Percentiles rank a stretch among this genome's conserved stretches.
Conservation (phyloP, 2,329 filamentous ascomycete species). For the Ceratocystis ficicola region DNA sequence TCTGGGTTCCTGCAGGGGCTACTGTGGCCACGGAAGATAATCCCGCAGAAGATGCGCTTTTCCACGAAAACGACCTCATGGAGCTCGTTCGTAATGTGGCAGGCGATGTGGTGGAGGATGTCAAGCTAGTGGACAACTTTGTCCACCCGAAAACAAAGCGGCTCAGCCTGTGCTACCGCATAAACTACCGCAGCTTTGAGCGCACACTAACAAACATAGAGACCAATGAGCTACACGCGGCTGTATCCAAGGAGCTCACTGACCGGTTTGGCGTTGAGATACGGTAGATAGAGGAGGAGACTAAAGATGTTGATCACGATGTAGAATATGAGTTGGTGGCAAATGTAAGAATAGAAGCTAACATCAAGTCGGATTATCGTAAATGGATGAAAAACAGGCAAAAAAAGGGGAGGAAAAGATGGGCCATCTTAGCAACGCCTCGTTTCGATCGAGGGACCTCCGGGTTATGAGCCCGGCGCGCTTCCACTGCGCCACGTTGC, state of each 20-base stretch:
- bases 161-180: constrained; percentile 78
- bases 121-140: constrained; percentile 73
- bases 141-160: constrained; percentile 72
- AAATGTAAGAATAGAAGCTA: constrained; percentile 1
- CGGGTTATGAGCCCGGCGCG: constrained; percentile 14
- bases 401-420: constrained; percentile 27
- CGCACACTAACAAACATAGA: constrained; percentile 76
- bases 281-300: constrained; percentile 30
- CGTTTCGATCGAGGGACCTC: constrained; percentile 21
- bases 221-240: constrained; percentile 61
- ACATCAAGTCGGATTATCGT: background rate
- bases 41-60: constrained; percentile 40
- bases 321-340: background rate
- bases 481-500: constrained; percentile 23
- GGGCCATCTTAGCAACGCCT: constrained; percentile 20
- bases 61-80: constrained; percentile 97
- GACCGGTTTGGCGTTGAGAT: constrained; percentile 67
- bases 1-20: constrained; percentile 55
- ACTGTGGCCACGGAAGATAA: constrained; percentile 26
- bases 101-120: constrained; percentile 79
- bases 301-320: constrained; percentile 26
- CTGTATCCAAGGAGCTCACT: constrained; percentile 53
- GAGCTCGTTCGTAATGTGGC: constrained; percentile 76
- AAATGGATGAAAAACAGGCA: background rate
- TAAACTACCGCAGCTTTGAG: constrained; percentile 89